Conservation (phyloP, 1,284 basidiomycete genomes). For the Bjerkandera adusta region DNA sequence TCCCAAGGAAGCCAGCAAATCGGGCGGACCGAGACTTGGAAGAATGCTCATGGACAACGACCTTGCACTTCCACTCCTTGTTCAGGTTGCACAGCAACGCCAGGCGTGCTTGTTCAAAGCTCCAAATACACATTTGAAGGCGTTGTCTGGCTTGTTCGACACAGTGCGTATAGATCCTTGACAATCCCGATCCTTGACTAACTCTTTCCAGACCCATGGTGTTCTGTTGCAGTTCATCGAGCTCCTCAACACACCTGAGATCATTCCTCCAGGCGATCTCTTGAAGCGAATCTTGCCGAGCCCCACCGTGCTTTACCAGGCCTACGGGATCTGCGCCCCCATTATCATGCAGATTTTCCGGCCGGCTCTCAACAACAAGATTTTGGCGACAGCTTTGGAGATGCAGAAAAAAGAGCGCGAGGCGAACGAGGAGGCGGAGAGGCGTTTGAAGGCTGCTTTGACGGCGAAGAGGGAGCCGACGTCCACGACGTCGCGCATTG, state of each 20-base stretch:
- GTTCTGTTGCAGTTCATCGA: slow-evolving; percentile 77
- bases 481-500: slow-evolving; percentile 49
- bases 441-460: slow-evolving; percentile 70
- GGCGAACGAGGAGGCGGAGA: slow-evolving; percentile 72
- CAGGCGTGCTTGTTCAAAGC: slow-evolving; percentile 77
- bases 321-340: slow-evolving; percentile 77
- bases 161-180: slow-evolving; percentile 53
- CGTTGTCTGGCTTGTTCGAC: slow-evolving; percentile 84
- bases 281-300: slow-evolving; percentile 66
- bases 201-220: slow-evolving; percentile 60
- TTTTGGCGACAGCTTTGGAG: slow-evolving; percentile 37
- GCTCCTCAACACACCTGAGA: slow-evolving; percentile 61
- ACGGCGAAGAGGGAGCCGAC: slow-evolving; percentile 74
- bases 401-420: slow-evolving; percentile 53
- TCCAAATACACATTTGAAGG: slow-evolving; percentile 76
- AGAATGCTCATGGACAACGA: slow-evolving; percentile 68
- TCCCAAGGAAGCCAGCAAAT: slow-evolving; percentile 54
- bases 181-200: background rate
- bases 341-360: slow-evolving; percentile 92
- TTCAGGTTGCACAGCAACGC: slow-evolving; percentile 87
- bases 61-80: slow-evolving; percentile 79
- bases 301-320: slow-evolving; percentile 66
- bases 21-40: slow-evolving; percentile 69
- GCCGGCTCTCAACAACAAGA: slow-evolving; percentile 60
- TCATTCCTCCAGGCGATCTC: slow-evolving; percentile 62